A percentile compares a stretch with the other conserved stretches of the same genome.
Evolutionary conservation across 345 rosid species (phyloP).

Genomic region (Linum tenue): DNA sequence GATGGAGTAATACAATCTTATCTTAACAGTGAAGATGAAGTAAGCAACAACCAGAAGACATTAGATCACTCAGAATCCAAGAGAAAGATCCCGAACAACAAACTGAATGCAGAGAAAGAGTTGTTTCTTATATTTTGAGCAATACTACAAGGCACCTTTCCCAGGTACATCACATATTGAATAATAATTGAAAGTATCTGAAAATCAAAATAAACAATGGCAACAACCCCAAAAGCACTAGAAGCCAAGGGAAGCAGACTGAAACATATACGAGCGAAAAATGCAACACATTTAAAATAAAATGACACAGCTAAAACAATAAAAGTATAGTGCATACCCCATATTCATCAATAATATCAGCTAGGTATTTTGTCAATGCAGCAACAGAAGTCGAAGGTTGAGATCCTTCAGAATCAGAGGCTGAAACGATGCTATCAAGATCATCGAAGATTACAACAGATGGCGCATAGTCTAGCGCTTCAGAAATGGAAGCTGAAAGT

Average conservation of each 20-base stretch:
- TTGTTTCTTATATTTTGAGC: background rate
- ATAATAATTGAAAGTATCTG: background rate
- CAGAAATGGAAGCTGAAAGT: conserved; percentile 58
- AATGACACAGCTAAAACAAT: background rate
- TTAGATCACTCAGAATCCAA: background rate
- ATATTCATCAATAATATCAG: conserved; percentile 77
- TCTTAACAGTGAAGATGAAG: background rate
- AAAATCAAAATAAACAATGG: background rate
- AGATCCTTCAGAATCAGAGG: conserved; percentile 64
- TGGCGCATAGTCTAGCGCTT: conserved; percentile 86
- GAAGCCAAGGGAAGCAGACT: background rate
- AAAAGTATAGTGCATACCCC: conserved; percentile 39
- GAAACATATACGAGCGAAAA: background rate
- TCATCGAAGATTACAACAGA: conserved; percentile 83
- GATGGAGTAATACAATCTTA: background rate
- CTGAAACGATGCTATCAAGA: conserved; percentile 74
- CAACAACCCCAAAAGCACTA: background rate
- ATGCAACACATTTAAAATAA: background rate
- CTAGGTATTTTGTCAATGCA: conserved; percentile 60
- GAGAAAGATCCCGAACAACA: background rate
- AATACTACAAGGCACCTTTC: background rate
- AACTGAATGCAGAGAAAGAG: background rate
- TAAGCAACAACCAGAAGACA: background rate
- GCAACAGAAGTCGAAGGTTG: conserved; percentile 46
- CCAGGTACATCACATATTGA: background rate